Conservation (phyloP, 2,329 filamentous ascomycete genomes). For the Aspergillus amoenus region DNA sequence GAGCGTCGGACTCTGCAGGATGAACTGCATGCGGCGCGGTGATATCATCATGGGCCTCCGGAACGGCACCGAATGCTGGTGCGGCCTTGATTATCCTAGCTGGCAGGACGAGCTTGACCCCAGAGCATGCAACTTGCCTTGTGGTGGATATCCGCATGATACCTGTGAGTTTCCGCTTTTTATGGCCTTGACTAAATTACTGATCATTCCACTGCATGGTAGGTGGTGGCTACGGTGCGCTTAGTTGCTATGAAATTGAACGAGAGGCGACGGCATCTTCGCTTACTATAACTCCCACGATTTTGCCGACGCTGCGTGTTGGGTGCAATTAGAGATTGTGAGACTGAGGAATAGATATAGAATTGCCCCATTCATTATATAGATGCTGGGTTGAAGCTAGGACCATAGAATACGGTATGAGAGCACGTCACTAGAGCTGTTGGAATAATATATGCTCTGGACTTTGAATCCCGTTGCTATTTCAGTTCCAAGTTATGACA, state of each 20-base stretch:
- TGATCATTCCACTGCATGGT: not conserved
- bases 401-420: too few relatives aligned
- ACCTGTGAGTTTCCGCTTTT: not conserved
- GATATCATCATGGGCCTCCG: not conserved
- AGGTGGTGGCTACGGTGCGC: not conserved
- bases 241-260: not conserved
- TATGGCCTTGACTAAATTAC: not conserved
- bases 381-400: too few relatives aligned
- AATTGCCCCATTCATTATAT: too few relatives aligned
- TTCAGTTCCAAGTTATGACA: too few relatives aligned
- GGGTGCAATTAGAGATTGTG: too few relatives aligned
- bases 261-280: not conserved
- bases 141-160: not conserved
- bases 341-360: too few relatives aligned
- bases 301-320: too few relatives aligned
- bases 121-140: not conserved
- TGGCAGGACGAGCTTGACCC: not conserved
- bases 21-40: not conserved
- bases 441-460: too few relatives aligned
- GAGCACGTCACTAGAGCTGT: too few relatives aligned
- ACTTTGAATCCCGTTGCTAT: too few relatives aligned
- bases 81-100: not conserved
- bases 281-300: not conserved
- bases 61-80: slow-evolving; percentile 4
- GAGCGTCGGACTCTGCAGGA: slow-evolving; percentile 1